A percentile compares a stretch with the other conserved stretches of the same genome.
Evolutionary conservation across 805 yeast species (phyloP).

Genomic region (Metschnikowia similis): DNA sequence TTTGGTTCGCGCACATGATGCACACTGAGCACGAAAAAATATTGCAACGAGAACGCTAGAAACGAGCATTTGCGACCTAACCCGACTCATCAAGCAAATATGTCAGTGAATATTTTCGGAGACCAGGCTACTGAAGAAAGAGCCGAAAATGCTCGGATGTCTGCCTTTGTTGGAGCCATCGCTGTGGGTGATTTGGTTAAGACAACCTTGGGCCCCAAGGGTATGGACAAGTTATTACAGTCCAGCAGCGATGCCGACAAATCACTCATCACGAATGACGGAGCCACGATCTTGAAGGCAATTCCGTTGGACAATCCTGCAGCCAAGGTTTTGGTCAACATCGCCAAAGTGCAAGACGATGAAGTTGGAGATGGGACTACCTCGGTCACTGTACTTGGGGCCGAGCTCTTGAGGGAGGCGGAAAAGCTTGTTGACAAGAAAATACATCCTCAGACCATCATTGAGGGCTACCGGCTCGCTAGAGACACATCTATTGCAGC

Average conservation of each 20-base stretch:
- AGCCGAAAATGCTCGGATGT: constrained; percentile 96
- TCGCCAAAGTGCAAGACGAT: constrained; percentile 94
- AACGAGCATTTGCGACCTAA: background rate
- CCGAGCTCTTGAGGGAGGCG: constrained; percentile 91
- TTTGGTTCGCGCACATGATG: constrained; percentile 4
- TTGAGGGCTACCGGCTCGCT: constrained; percentile 92
- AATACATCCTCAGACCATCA: constrained; percentile 96
- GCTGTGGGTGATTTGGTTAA: constrained; percentile 98
- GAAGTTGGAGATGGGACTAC: constrained; percentile 99
- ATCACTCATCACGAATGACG: constrained; percentile 90
- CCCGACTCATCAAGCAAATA: constrained; percentile 8
- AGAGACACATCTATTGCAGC: constrained; percentile 77
- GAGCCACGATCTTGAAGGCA: constrained; percentile 91
- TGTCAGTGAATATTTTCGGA: constrained; percentile 91
- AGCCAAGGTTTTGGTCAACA: constrained; percentile 91
- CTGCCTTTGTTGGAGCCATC: constrained; percentile 97
- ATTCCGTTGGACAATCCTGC: constrained; percentile 97
- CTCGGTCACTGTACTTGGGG: constrained; percentile 85
- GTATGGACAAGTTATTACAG: constrained; percentile 94
- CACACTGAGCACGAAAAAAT: constrained; percentile 1
- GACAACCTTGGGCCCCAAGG: constrained; percentile 94
- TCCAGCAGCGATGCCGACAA: constrained; percentile 71
- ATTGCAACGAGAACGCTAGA: background rate
- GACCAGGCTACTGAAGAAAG: constrained; percentile 97
- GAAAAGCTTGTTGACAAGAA: constrained; percentile 87